phyloP scores from a whole-genome alignment of 768 basidiomycete species.

The Fibroporia radiculosa region DNA sequence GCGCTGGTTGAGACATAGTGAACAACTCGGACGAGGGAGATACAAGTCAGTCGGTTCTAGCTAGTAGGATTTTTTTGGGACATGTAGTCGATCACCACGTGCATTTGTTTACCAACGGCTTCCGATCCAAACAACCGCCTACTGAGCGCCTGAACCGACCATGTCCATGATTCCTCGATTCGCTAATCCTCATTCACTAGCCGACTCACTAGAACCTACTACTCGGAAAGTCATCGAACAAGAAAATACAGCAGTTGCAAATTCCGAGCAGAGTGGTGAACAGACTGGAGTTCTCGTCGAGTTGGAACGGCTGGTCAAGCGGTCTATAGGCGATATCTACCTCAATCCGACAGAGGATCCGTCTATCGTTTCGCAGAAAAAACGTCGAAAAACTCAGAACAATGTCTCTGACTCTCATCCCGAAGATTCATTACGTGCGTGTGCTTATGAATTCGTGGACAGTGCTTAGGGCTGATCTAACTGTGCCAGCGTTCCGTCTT shows the following conservation, averaged over 20 bases:
- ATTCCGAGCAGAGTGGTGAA: no score
- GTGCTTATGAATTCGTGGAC: no score
- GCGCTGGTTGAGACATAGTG: constrained; percentile 3
- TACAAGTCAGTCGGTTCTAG: not conserved
- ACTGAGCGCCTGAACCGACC: not conserved
- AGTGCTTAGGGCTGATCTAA: no score
- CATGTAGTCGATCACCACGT: constrained; percentile 1
- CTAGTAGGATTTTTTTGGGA: not conserved
- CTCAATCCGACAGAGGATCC: not conserved
- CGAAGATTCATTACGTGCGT: not conserved
- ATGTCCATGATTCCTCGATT: constrained; percentile 4
- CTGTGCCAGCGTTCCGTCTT: constrained; percentile 17
- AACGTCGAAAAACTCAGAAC: not conserved
- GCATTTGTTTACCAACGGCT: constrained; percentile 3
- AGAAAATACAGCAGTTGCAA: no score
- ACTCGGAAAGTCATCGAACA: no score
- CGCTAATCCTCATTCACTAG: constrained; percentile 1
- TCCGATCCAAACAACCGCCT: constrained; percentile 1
- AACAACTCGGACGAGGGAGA: not conserved
- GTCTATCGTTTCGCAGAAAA: not conserved
- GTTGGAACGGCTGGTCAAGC: constrained; percentile 1
- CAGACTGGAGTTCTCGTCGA: no score
- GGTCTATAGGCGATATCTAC: constrained; percentile 2
- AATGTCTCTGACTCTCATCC: no score
- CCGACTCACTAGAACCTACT: not conserved